Evolutionary conservation across 768 basidiomycete species (phyloP), one percentile per base, ranked within the genome.

Genomic region (Neoboletus subvelutipes): DNA sequence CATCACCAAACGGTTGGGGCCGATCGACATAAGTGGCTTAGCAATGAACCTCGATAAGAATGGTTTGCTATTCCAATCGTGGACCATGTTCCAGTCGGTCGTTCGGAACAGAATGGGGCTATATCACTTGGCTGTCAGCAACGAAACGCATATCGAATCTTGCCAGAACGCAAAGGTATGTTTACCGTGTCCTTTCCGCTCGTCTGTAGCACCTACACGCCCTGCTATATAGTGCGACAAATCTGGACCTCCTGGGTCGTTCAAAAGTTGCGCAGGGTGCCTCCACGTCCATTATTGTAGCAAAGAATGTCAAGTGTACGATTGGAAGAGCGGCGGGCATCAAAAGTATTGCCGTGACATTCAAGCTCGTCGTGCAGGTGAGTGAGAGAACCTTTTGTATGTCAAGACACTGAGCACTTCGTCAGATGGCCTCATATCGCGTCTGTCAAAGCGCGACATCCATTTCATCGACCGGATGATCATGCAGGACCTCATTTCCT

Each of bases 261-360:
- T 71, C 43, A 72, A 67, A 42, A 61, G 56, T 4, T 70, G 71
- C 20, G 60, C 60, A 7, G 67, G 69, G 10, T 70, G 69, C 50
- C 66, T 66, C 43, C 64, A 69, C 40, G 69, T 71, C 24, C 55
- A 69, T 46, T 72, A 70, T 40, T 70, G 69, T 52, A 62, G 67
- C 55, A 70, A 57, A 46, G 69, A 71, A 53, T 72, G 71, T 50
- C 71, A 70, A 45, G 65, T 55, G 0, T 61, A 68, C 48, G 69
- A 70, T 37, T 70, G 69, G 69, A 70, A 61, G 53, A 55, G 59
- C n/a, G 69, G 71, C 12, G 54, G 58, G 4, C 69, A 72, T 52
- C 59, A 54, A 55, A 60, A 48, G 40, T 62, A 70, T 42, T 70
- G 69, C 36, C 60, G 52, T 18, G 64, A 64, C 39, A 71, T 70